These are phyloP conservation scores for Xylariaceae sp. DNA, from an alignment of 2,329 filamentous ascomycete genomes.

Conservation along the genomic window DNA sequence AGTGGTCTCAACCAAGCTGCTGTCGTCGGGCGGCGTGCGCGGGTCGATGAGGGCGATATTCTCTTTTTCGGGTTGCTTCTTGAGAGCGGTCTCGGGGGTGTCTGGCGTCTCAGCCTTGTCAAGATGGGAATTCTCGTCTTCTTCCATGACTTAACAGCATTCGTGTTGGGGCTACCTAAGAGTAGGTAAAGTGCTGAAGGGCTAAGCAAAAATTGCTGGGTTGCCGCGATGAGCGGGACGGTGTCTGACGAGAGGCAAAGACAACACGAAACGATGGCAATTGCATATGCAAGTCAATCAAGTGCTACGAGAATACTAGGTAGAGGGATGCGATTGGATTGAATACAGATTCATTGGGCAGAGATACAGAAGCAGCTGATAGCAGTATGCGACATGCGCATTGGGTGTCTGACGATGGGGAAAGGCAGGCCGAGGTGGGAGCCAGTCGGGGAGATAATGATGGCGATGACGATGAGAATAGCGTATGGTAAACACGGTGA, in stretches of 20 bases:
- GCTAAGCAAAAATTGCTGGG: neutral
- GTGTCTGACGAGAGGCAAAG: neutral
- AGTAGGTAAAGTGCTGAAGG: slow-evolving; percentile 2
- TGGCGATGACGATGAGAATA: too few species aligned
- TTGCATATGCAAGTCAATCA: neutral
- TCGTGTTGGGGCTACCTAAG: neutral
- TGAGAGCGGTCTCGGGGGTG: neutral
- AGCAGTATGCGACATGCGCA: too few species aligned
- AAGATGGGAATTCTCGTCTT: slow-evolving; percentile 10
- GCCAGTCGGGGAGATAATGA: too few species aligned
- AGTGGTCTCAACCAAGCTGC: slow-evolving; percentile 26
- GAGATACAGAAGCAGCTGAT: too few species aligned
- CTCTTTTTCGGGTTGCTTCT: slow-evolving; percentile 6
- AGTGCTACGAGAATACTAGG: too few species aligned
- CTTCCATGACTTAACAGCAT: slow-evolving; percentile 11
- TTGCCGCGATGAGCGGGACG: neutral
- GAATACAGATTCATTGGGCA: too few species aligned
- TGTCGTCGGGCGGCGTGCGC: slow-evolving; percentile 18
- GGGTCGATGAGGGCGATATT: slow-evolving; percentile 4
- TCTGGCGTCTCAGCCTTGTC: neutral
- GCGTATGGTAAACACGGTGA: too few species aligned
- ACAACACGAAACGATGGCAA: neutral
- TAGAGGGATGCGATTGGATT: too few species aligned
- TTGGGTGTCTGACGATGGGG: too few species aligned
- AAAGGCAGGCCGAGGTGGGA: too few species aligned